Base-by-base conservation (phyloP, 2,329 filamentous ascomycete genomes). In the Stenocarpella maydis region DNA sequence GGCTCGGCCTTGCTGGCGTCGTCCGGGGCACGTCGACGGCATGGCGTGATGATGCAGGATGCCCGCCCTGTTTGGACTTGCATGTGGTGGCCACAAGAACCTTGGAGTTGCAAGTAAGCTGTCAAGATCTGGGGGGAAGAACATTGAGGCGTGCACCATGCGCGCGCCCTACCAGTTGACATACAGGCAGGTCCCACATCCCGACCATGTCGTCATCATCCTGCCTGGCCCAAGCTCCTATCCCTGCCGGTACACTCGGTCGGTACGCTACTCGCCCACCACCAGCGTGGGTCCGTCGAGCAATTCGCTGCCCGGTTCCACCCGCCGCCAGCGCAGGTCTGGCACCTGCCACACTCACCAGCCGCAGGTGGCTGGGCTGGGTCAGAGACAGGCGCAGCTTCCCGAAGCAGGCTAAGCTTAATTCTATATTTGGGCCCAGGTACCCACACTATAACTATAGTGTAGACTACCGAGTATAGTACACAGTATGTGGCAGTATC, bases 281-380 rank as follows among this genome's bases (percentile, higher is more conserved):
- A 37, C 7, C 43, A n/a, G 43, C n/a, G n/a, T 63, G 58, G 58
- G 26, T 49, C 58, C 1, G 41, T 34, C 34, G 24, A 10, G 55
- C 39, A 19, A 34, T 26, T 58, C 58, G n/a, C 26, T 49, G 24
- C 49, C 45, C 34, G 9, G 31, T 31, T 4, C 31, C 31, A 4
- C 4, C 34, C 34, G 50, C 50, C 39, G 49, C 50, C 52, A 49
- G 39, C 15, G 45, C n/a, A 45, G 9, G 26, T 21, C 7, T 21
- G 41, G 19, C 55, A 21, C 41, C 58, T 49, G 58, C 41, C 28
- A 49, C 58, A 34, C 14, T 21, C 52, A 67, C 64, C 52, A 67
- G 64, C 64, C 64, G 53, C 64, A 39, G 50, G 64, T 55, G 64
- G 64, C 64, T 67, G 50, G 31, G n/a, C n/a, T n/a, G n/a, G n/a